phyloP scores from a whole-genome alignment of 192 early-diverging fungal genomes.

The Coemansia sp. region DNA sequence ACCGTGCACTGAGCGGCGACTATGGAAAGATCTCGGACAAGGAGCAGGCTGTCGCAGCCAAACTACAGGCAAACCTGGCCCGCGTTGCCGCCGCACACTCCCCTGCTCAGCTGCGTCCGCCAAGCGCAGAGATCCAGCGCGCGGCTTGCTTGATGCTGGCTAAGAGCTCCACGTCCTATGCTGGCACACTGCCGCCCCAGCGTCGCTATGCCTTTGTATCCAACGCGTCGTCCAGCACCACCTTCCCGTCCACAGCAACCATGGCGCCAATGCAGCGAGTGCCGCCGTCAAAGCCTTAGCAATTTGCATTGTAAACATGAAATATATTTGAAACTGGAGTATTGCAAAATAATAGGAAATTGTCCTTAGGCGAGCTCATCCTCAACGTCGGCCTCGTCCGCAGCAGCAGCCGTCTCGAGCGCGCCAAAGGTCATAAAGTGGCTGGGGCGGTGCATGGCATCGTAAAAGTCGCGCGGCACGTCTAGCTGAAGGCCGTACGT shows the following conservation, averaged over 20 bases:
- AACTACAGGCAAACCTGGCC: conserved; percentile 34
- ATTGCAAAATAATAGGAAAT: not conserved
- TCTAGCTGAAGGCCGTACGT: conserved; percentile 88
- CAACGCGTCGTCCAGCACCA: conserved; percentile 24
- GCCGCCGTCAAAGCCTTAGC: not conserved
- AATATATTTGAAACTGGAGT: not conserved
- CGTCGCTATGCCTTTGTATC: conserved; percentile 49
- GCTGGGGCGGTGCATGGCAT: conserved; percentile 91
- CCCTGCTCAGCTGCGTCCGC: conserved; percentile 31
- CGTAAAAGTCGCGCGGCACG: conserved; percentile 95
- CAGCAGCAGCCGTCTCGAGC: conserved; percentile 52
- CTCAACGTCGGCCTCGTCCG: conserved; percentile 45
- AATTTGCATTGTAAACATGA: not conserved
- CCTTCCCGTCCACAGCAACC: conserved; percentile 37
- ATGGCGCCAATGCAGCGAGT: conserved; percentile 39
- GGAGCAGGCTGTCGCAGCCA: conserved; percentile 30
- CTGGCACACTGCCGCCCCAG: conserved; percentile 49
- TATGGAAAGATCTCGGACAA: conserved; percentile 30
- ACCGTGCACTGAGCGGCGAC: conserved; percentile 24
- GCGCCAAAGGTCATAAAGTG: conserved; percentile 93
- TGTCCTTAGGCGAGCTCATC: conserved; percentile 52
- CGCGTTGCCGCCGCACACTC: conserved; percentile 22
- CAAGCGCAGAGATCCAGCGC: conserved; percentile 35
- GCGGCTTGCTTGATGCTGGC: conserved; percentile 31
- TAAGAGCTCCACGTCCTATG: conserved; percentile 20